phyloP scores from a whole-genome alignment of 108 stramenopile genomes.

The Cyclotella choctawhatcheeana region DNA sequence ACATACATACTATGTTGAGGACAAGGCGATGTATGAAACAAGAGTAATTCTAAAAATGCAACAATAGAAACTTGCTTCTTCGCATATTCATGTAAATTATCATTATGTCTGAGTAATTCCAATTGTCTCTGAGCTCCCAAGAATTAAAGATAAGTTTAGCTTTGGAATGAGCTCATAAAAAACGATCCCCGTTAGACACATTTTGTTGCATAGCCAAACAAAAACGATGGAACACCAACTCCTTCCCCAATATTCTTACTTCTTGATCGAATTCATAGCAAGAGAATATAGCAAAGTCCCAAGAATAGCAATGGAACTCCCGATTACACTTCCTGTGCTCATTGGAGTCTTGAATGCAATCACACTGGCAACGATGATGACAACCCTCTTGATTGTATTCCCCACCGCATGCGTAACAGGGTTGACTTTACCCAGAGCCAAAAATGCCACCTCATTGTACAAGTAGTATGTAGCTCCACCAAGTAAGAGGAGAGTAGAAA shows the following conservation, averaged over 20 bases:
- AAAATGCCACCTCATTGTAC: constrained; percentile 99
- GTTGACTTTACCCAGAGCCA: constrained; percentile 95
- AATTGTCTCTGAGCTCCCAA: neutral
- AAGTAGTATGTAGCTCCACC: constrained; percentile 93
- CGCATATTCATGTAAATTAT: too few relatives aligned
- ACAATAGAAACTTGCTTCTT: too few relatives aligned
- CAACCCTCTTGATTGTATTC: constrained; percentile 99
- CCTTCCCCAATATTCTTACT: constrained; percentile 27
- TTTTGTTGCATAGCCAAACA: neutral
- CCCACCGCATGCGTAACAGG: constrained; percentile 98
- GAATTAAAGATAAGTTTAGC: neutral
- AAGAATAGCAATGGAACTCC: constrained; percentile 91
- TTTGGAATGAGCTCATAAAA: constrained; percentile 2
- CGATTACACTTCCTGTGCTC: constrained; percentile 92
- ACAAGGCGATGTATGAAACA: too few relatives aligned
- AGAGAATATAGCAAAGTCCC: constrained; percentile 96
- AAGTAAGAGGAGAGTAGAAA: constrained; percentile 55
- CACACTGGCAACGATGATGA: constrained; percentile 96
- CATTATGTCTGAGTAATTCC: too few relatives aligned
- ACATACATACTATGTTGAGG: too few relatives aligned
- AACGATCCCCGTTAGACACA: neutral
- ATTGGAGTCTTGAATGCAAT: constrained; percentile 97
- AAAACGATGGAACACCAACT: neutral
- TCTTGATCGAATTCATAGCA: constrained; percentile 93
- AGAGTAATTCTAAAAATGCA: too few relatives aligned